Evolutionary conservation across 495 filamentous ascomycete species (phyloP).

Genomic region (Aspergillus baeticus): DNA sequence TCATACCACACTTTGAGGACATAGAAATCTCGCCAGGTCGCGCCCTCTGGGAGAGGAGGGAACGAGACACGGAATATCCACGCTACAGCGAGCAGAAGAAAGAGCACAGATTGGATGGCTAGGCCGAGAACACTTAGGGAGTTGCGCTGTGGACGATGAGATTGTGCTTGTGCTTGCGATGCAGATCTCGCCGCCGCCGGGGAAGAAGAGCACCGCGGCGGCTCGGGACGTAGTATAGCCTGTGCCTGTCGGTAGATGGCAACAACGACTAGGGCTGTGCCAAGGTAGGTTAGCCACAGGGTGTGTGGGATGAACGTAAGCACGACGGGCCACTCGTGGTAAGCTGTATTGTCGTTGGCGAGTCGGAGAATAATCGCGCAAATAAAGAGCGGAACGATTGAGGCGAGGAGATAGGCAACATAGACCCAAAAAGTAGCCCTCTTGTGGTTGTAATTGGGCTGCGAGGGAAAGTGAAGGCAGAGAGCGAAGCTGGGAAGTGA

Average conservation of each 20-base stretch:
- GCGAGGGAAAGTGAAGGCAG: slow-evolving; percentile 3
- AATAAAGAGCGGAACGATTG: slow-evolving; percentile 7
- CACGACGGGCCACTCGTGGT: neutral
- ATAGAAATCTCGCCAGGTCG: neutral
- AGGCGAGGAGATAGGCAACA: neutral
- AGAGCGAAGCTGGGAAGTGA: slow-evolving; percentile 1
- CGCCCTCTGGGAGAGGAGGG: neutral
- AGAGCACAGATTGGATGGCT: slow-evolving; percentile 2
- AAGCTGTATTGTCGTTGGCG: neutral
- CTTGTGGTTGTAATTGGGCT: neutral
- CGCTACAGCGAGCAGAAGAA: neutral
- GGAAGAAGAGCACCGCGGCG: neutral
- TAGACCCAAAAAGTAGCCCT: neutral
- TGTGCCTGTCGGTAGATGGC: slow-evolving; percentile 3
- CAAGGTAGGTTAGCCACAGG: slow-evolving; percentile 1
- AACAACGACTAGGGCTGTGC: neutral
- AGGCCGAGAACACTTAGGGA: slow-evolving; percentile 1
- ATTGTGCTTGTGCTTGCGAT: neutral
- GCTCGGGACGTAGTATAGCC: neutral
- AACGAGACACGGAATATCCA: slow-evolving; percentile 10
- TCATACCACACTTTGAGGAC: neutral
- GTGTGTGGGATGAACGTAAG: neutral
- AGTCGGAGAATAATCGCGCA: neutral
- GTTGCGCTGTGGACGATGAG: neutral
- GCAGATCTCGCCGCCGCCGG: neutral